phyloP scores from a whole-genome alignment of 108 stramenopile genomes.

The Pseudonitzschia delicatissima region DNA sequence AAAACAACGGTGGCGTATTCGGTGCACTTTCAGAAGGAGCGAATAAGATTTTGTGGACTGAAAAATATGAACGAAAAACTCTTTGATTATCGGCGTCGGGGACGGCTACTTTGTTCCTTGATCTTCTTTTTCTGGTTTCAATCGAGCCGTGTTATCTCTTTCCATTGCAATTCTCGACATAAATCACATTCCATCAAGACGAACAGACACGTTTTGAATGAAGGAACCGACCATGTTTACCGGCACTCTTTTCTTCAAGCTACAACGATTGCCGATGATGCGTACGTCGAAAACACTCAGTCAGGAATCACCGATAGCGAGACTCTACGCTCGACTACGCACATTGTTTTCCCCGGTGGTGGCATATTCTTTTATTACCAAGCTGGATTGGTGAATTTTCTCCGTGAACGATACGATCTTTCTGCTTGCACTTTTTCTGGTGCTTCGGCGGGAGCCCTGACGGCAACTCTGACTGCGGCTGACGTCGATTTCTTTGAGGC shows the following conservation, averaged over 20 bases:
- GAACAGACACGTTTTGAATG: too few relatives aligned
- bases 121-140: too few relatives aligned
- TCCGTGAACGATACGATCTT: slow-evolving; percentile 58
- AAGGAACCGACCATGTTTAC: not conserved
- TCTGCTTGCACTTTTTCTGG: slow-evolving; percentile 48
- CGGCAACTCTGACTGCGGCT: slow-evolving; percentile 74
- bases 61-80: too few relatives aligned
- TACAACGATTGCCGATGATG: not conserved
- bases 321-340: slow-evolving; percentile 2
- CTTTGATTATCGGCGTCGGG: too few relatives aligned
- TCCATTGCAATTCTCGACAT: too few relatives aligned
- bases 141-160: too few relatives aligned
- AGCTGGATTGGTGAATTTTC: slow-evolving; percentile 78
- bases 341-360: slow-evolving; percentile 81
- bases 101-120: too few relatives aligned
- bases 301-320: not conserved
- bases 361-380: slow-evolving; percentile 93
- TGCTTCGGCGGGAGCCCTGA: slow-evolving; percentile 86
- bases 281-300: not conserved
- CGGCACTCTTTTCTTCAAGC: not conserved
- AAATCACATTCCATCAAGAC: too few relatives aligned
- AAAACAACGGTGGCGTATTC: too few relatives aligned
- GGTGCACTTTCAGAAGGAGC: too few relatives aligned
- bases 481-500: slow-evolving; percentile 73
- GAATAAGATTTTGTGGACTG: too few relatives aligned